Evolutionary conservation across 73 alveolate genomes (phyloP).

Genomic region (Paramecium biaurelia): DNA sequence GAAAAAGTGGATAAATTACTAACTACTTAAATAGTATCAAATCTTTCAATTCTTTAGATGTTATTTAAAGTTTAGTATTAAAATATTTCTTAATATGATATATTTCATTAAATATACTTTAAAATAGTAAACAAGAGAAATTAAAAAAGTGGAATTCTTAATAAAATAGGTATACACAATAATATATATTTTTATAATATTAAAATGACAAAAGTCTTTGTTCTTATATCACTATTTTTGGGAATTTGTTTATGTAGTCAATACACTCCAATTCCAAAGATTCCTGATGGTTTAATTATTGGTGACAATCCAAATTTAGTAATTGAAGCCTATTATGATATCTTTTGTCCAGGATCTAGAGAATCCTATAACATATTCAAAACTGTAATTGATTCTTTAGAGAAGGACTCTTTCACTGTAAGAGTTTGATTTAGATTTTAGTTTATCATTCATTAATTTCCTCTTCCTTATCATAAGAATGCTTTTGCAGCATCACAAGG

Average conservation of each 20-base stretch:
- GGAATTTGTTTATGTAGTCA: neutral
- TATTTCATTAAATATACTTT: neutral
- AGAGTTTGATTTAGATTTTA: neutral
- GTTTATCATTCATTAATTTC: constrained; percentile 7
- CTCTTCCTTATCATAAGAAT: constrained; percentile 60
- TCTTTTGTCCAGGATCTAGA: constrained; percentile 57
- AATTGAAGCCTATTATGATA: constrained; percentile 59
- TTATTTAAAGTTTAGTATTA: no score
- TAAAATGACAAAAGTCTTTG: neutral
- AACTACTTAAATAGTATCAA: neutral
- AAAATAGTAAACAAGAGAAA: neutral
- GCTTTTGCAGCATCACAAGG: constrained; percentile 51
- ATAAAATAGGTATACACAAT: neutral
- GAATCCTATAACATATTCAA: constrained; percentile 37
- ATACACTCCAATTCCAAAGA: neutral
- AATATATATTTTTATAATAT: neutral
- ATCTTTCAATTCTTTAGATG: neutral
- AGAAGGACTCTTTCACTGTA: constrained; percentile 38
- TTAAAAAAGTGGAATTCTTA: neutral
- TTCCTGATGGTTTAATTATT: neutral
- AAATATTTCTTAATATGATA: no score
- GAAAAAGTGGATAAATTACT: no score
- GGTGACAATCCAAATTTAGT: neutral
- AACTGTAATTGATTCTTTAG: constrained; percentile 1
- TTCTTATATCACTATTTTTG: neutral